Percentiles rank a stretch among this genome's conserved stretches.
phyloP scores from a whole-genome alignment of 2,329 filamentous ascomycete genomes.

The Epichloe gansuensis region DNA sequence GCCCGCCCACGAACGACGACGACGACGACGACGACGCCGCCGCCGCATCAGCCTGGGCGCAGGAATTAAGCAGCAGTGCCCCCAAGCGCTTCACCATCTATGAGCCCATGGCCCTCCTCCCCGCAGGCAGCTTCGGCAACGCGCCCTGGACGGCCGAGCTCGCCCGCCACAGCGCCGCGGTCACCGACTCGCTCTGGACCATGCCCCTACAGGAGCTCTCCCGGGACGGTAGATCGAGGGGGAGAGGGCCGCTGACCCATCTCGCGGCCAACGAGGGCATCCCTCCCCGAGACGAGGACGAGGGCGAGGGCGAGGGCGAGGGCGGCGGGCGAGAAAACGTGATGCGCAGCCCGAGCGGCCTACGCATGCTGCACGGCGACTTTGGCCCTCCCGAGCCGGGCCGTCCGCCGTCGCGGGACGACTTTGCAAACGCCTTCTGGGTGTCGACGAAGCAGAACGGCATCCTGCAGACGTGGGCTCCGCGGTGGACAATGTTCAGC shows the following conservation, averaged over 20 bases:
- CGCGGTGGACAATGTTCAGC: constrained; percentile 87
- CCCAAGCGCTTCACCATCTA: constrained; percentile 49
- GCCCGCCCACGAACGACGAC: neutral
- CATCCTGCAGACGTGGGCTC: constrained; percentile 76
- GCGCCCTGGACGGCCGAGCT: constrained; percentile 28
- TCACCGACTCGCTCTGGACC: constrained; percentile 30
- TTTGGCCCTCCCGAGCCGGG: constrained; percentile 46
- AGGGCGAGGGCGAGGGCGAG: constrained; percentile 1
- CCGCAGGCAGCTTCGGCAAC: constrained; percentile 41
- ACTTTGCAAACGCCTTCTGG: constrained; percentile 65
- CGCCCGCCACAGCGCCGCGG: constrained; percentile 9
- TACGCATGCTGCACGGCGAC: constrained; percentile 58
- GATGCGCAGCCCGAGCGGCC: constrained; percentile 57
- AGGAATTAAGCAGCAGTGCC: constrained; percentile 25
- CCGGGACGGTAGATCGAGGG: constrained; percentile 20
- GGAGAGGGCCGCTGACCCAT: constrained; percentile 31
- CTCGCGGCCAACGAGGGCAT: constrained; percentile 51
- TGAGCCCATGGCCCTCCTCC: constrained; percentile 47
- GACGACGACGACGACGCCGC: neutral
- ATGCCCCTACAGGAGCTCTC: constrained; percentile 35
- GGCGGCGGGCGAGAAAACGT: constrained; percentile 42
- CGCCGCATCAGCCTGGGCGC: constrained; percentile 7
- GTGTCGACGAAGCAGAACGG: constrained; percentile 65
- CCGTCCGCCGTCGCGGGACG: constrained; percentile 23
- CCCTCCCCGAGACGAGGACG: constrained; percentile 27